phyloP scores from a whole-genome alignment of 352 stramenopile genomes.

The Phytophthora syringae region DNA sequence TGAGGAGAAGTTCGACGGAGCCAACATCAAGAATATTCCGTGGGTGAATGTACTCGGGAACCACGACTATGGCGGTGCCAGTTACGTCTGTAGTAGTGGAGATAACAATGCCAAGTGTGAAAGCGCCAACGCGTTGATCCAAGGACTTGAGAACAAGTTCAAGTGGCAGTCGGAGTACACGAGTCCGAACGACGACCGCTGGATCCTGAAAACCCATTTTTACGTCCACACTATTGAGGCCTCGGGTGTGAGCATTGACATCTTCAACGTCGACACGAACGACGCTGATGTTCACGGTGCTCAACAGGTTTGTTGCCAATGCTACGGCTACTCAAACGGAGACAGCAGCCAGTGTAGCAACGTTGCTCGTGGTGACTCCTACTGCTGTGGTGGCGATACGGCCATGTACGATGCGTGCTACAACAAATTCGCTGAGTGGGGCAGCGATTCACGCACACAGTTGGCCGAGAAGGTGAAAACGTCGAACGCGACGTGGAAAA shows the following conservation, averaged over 20 bases:
- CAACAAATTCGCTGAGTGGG: constrained; percentile 19
- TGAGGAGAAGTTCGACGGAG: constrained; percentile 19
- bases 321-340: constrained; percentile 27
- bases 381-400: constrained; percentile 19
- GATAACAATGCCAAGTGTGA: constrained; percentile 19
- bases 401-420: constrained; percentile 22
- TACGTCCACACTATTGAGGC: constrained; percentile 13
- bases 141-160: constrained; percentile 24
- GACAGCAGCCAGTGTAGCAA: constrained; percentile 4
- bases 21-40: constrained; percentile 11
- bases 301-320: constrained; percentile 19
- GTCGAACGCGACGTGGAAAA: constrained; percentile 33
- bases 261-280: constrained; percentile 30
- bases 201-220: constrained; percentile 14
- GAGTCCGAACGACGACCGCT: constrained; percentile 19
- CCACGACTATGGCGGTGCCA: constrained; percentile 23
- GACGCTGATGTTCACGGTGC: constrained; percentile 16
- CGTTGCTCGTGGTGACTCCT: constrained; percentile 13
- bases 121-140: constrained; percentile 8
- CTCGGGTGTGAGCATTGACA: constrained; percentile 12
- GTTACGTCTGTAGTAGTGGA: constrained; percentile 19
- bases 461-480: constrained; percentile 21
- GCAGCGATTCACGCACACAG: constrained; percentile 15
- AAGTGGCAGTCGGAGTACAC: constrained; percentile 14
- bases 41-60: constrained; percentile 28